These are phyloP conservation scores for Xylaria curta DNA, from an alignment of 495 filamentous ascomycete genomes.

Conservation along the genomic window DNA sequence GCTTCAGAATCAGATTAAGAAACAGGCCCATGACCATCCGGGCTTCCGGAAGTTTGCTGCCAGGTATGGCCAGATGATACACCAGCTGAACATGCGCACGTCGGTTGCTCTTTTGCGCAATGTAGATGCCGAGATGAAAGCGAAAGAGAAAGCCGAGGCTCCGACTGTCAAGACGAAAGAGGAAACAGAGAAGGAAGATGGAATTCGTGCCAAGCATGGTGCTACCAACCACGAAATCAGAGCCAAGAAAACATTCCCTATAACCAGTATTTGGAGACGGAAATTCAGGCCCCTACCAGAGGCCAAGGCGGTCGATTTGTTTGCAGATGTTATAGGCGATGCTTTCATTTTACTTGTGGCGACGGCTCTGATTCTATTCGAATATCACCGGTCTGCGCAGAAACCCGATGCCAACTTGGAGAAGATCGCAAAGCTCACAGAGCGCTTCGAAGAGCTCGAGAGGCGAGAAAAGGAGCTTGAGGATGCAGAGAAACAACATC, in stretches of 20 bases:
- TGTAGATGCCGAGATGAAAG: conserved; percentile 62
- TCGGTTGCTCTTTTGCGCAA: conserved; percentile 86
- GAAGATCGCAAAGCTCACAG: conserved; percentile 75
- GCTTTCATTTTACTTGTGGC: conserved; percentile 87
- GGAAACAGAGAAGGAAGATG: conserved; percentile 68
- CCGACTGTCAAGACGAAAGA: conserved; percentile 84
- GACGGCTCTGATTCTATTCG: conserved; percentile 77
- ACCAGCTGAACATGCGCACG: conserved; percentile 92
- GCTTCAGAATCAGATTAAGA: conserved; percentile 88
- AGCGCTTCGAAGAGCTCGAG: conserved; percentile 64
- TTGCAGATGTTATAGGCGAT: conserved; percentile 94
- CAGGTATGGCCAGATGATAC: conserved; percentile 73
- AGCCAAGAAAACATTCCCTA: conserved; percentile 39
- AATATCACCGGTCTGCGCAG: conserved; percentile 73
- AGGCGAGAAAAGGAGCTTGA: conserved; percentile 68
- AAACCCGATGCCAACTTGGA: conserved; percentile 73
- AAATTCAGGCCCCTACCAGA: conserved; percentile 80
- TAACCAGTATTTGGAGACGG: conserved; percentile 56
- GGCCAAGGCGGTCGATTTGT: conserved; percentile 91
- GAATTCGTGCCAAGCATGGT: conserved; percentile 52
- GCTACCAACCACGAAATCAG: conserved; percentile 46
- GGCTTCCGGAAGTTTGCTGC: conserved; percentile 82
- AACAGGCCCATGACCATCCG: conserved; percentile 92
- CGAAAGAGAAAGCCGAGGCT: conserved; percentile 68
- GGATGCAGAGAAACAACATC: conserved; percentile 63